Percentiles rank a stretch among this genome's conserved stretches.
phyloP scores from a whole-genome alignment of 2,329 filamentous ascomycete genomes.

The Botryosphaeria agaves region DNA sequence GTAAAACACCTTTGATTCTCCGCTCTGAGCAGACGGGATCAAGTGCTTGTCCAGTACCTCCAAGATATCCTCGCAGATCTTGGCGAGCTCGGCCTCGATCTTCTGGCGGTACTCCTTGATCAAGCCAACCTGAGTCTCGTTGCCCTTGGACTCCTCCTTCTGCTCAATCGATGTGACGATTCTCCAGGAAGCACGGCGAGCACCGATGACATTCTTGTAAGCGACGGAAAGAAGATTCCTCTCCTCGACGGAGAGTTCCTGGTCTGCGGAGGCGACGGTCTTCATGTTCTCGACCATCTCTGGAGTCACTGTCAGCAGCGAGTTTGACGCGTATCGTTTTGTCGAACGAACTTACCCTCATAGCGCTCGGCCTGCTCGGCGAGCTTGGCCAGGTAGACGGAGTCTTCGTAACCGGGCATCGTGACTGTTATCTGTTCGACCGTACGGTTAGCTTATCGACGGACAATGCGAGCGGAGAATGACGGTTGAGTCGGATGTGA shows the following conservation, averaged over 20 bases:
- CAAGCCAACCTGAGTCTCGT: slow-evolving; percentile 70
- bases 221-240: slow-evolving; percentile 93
- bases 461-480: background rate
- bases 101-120: slow-evolving; percentile 99
- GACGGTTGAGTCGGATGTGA: no score
- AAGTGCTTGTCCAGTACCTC: slow-evolving; percentile 87
- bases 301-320: slow-evolving; percentile 23
- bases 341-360: slow-evolving; percentile 67
- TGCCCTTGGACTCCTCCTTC: slow-evolving; percentile 99
- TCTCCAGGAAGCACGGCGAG: slow-evolving; percentile 93
- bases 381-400: slow-evolving; percentile 98
- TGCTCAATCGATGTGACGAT: slow-evolving; percentile 98
- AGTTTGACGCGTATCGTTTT: no score
- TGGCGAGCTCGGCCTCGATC: slow-evolving; percentile 91
- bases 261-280: slow-evolving; percentile 71
- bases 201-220: slow-evolving; percentile 98
- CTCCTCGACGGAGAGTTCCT: slow-evolving; percentile 64
- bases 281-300: slow-evolving; percentile 99
- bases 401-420: slow-evolving; percentile 99
- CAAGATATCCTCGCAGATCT: slow-evolving; percentile 96
- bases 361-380: slow-evolving; percentile 99
- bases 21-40: slow-evolving; percentile 83
- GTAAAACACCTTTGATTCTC: slow-evolving; percentile 99
- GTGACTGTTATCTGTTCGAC: no score
- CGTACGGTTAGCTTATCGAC: background rate